Evolutionary conservation across 2,329 filamentous ascomycete genomes (phyloP), one percentile per base, ranked within the genome.

Genomic region (Xenosphaeropsis pyriputrescens): DNA sequence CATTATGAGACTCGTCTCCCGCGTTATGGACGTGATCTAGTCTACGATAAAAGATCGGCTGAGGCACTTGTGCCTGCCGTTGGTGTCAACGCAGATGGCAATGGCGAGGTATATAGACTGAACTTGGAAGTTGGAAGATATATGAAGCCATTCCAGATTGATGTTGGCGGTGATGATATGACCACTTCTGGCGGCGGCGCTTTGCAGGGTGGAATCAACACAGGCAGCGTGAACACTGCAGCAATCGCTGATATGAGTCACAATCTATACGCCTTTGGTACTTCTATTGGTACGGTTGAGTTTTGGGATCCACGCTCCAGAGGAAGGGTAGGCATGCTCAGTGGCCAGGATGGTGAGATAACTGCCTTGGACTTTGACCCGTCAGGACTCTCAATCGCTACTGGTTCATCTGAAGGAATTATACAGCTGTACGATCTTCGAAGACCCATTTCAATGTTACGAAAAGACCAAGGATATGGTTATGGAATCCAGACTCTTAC

Each of bases 391-490:
- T 88, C 83, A 1, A 63, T 96, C 22, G 86, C 83, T 1, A 83
- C 85, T 1, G 91, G 91, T 14, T 84, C 84, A n/a, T 89, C 85
- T 1, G 80, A 75, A 34, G 91, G 93, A 16, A 71, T 95, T 35
- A 75, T 95, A 34, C 81, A 93, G 50, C 72, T 95, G 6, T 98
- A 93, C 55, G 91, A 98, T 58, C 64, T 98, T 37, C 82, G 91
- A 53, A 86, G 85, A 16, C 86, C 91, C 0, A 70, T 82, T 0
- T 86, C 93, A 1, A 62, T 94, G 7, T 64, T 96, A 35, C 84
- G 79, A 54, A 96, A 95, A 57, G 89, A 96, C 50, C 91, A 98
- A 61, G 91, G 93, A 35, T 94, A 94, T 55, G 89, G 89, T 2
- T 93, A 86, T 54, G 75, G 89, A 1, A 85, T 98, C 41, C 82